Conservation (phyloP, 352 stramenopile species). For the Aphanomyces euteiches region DNA sequence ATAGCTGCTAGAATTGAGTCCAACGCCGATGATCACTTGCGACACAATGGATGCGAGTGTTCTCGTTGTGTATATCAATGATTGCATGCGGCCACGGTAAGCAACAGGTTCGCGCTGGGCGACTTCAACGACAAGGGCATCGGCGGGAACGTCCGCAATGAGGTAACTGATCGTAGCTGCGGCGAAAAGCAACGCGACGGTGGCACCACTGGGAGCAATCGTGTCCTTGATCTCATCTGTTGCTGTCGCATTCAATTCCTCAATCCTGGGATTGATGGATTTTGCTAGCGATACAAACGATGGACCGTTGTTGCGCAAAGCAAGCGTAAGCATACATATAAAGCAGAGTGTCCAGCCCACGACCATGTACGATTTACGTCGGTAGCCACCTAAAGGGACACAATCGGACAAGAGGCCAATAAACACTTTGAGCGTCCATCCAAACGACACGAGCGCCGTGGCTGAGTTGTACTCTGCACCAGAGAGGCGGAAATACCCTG, state of each 20-base stretch:
- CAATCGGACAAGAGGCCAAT: constrained; percentile 59
- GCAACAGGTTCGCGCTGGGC: constrained; percentile 49
- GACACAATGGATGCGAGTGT: constrained; percentile 41
- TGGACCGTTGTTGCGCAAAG: constrained; percentile 10
- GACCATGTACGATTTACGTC: constrained; percentile 67
- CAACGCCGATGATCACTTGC: constrained; percentile 50
- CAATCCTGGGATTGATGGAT: too few relatives aligned
- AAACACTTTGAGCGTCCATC: constrained; percentile 66
- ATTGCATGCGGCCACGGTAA: constrained; percentile 45
- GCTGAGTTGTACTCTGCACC: constrained; percentile 41
- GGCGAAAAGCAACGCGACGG: constrained; percentile 58
- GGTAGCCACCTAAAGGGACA: constrained; percentile 52
- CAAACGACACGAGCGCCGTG: constrained; percentile 41
- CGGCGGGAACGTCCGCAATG: constrained; percentile 43
- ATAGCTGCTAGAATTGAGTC: constrained; percentile 54
- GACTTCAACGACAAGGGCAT: constrained; percentile 52
- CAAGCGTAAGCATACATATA: constrained; percentile 29
- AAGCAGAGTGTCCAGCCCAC: constrained; percentile 48
- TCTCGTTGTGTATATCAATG: constrained; percentile 45
- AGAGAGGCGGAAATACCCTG: constrained; percentile 44
- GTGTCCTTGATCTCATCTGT: background rate
- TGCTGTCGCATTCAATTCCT: background rate
- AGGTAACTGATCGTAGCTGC: constrained; percentile 49
- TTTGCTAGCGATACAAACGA: background rate
- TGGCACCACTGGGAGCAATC: constrained; percentile 40